Evolutionary conservation across 2,329 filamentous ascomycete species (phyloP), one percentile per base, ranked within the genome.

Genomic region (Venturia aucupariae): DNA sequence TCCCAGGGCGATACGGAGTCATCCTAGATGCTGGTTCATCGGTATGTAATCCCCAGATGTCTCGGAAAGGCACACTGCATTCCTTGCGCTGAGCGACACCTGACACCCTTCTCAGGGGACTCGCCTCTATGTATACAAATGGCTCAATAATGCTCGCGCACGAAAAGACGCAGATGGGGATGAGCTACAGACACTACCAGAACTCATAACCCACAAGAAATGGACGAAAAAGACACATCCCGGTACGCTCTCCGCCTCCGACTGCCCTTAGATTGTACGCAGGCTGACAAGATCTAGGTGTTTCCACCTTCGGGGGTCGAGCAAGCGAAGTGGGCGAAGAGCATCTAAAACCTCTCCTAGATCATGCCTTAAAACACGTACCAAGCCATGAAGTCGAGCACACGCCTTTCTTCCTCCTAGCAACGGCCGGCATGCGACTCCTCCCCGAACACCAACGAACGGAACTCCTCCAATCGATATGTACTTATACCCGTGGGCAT

Each of bases 21-120:
- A 92, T 99, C 74, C 85, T 99, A 72, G 94, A 99, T 83, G 94
- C 94, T 75, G 94, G 94, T 70, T 97, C 94, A 76, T 97, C 94
- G 72, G 83, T 84, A 77, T 68, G 80, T 75, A n/a, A 3, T 3
- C 15, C 17, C 3, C 6, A 5, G 15, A 57, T 57, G 51, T 35
- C 51, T 57, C 24, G 8, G 30, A 57, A n/a, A 7, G 51, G 19
- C 51, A 57, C 7, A 11, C 8, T 8, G 8, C 30, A n/a, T 17
- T 57, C 8, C 27, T 57, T 10, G 30, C 27, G 30, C 51, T 35
- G 27, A 65, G 42, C 46, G 44, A 61, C 39, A 61, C 51, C 39
- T 62, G 46, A 65, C 41, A n/a, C n/a, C n/a, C 57, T 35, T 38
- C 44, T 30, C 3, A 84, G 76, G 93, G 94, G 74, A 97, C 93